A percentile compares a stretch with the other conserved stretches of the same genome.
Evolutionary conservation across 2,329 filamentous ascomycete species (phyloP).

Genomic region (Fusarium humuli): DNA sequence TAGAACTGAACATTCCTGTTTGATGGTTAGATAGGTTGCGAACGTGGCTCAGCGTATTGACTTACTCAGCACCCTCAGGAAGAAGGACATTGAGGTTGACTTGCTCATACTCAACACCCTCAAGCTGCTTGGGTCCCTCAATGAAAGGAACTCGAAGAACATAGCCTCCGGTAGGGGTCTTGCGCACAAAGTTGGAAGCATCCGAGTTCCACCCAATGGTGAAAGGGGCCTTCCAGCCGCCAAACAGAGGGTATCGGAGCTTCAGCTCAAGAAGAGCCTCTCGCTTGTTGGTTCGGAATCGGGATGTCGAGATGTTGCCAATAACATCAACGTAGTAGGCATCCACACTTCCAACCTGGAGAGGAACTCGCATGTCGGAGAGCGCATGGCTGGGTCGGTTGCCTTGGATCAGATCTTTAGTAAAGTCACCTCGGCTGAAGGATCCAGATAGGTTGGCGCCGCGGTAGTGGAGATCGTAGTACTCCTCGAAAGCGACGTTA

Average conservation of each 20-base stretch:
- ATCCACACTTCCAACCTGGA: constrained; percentile 82
- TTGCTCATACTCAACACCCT: constrained; percentile 88
- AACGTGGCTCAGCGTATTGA: constrained; percentile 34
- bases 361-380: constrained; percentile 82
- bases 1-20: constrained; percentile 81
- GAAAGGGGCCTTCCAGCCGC: constrained; percentile 98
- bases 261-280: constrained; percentile 90
- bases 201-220: constrained; percentile 95
- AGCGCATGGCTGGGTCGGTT: constrained; percentile 82
- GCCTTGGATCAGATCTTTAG: constrained; percentile 74
- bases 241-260: constrained; percentile 95
- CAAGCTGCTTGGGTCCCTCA: constrained; percentile 86
- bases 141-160: constrained; percentile 92
- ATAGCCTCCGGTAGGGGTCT: constrained; percentile 74
- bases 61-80: constrained; percentile 89
- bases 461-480: constrained; percentile 87
- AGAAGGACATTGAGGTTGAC: constrained; percentile 85
- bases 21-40: constrained; percentile 52
- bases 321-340: constrained; percentile 97
- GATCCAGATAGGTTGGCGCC: constrained; percentile 80
- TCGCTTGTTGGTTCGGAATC: constrained; percentile 80
- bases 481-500: constrained; percentile 94
- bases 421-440: constrained; percentile 83
- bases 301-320: constrained; percentile 95
- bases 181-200: constrained; percentile 79